Evolutionary conservation across 2,329 filamentous ascomycete species (phyloP).

Genomic region (Purpureocillium takamizusanense): DNA sequence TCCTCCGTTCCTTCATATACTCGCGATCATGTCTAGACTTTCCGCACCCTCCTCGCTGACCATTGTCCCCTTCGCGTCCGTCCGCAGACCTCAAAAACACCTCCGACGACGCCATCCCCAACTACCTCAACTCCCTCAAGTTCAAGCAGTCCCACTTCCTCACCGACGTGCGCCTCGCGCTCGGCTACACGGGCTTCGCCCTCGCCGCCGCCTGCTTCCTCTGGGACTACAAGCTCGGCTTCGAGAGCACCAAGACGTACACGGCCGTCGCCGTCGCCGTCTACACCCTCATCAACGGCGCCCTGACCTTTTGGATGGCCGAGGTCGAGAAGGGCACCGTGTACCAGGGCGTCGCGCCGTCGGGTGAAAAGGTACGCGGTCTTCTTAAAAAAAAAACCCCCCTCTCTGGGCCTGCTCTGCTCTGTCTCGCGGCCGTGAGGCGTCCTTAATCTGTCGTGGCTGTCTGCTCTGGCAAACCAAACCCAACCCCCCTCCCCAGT

Average conservation of each 20-base stretch:
- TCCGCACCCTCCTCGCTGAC: no score
- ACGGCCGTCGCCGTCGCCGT: conserved; percentile 69
- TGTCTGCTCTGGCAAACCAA: no score
- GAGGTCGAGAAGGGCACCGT: conserved; percentile 72
- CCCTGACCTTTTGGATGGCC: conserved; percentile 78
- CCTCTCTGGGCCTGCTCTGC: conserved; percentile 8
- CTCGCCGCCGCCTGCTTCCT: conserved; percentile 78
- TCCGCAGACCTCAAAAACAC: conserved; percentile 85
- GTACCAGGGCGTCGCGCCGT: conserved; percentile 62
- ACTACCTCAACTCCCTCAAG: conserved; percentile 82
- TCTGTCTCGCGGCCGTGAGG: background rate
- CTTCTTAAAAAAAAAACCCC: no score
- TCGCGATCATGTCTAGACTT: no score
- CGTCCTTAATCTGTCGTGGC: no score
- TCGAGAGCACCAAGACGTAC: conserved; percentile 75
- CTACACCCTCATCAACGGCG: conserved; percentile 72
- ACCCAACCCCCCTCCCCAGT: no score
- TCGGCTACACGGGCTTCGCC: conserved; percentile 75
- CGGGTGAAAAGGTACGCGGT: conserved; percentile 60
- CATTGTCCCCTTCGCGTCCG: conserved; percentile 2
- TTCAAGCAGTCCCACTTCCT: conserved; percentile 77
- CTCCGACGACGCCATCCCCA: conserved; percentile 85
- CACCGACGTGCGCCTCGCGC: conserved; percentile 69
- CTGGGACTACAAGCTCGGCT: conserved; percentile 87
- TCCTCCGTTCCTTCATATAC: no score